Evolutionary conservation across 169 alveolate species (phyloP).

Genomic region (Besnoitia besnoiti): DNA sequence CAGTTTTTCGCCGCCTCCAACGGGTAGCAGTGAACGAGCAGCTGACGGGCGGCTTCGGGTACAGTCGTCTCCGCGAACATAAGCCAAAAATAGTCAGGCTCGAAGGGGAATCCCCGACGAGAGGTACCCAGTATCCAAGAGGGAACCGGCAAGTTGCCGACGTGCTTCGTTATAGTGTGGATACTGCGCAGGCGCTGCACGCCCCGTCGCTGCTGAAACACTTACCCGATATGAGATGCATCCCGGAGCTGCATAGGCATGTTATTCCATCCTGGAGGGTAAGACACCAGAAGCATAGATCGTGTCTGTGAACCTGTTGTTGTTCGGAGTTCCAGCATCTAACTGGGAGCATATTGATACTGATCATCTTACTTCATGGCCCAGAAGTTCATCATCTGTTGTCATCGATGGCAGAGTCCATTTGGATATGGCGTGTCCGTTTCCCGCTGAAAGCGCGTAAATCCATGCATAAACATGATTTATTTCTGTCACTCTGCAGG

Average conservation of each 20-base stretch:
- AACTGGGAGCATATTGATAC: background rate
- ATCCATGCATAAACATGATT: background rate
- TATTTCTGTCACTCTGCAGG: background rate
- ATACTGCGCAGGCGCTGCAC: no score
- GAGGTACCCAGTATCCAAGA: no score
- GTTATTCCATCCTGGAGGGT: conserved; percentile 3
- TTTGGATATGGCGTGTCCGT: background rate
- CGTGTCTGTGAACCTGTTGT: background rate
- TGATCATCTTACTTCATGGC: background rate
- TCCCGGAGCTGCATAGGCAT: background rate
- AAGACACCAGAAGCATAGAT: background rate
- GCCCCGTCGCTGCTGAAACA: no score
- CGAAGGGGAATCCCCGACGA: no score
- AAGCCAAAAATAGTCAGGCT: no score
- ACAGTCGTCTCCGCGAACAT: no score
- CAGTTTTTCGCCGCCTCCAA: background rate
- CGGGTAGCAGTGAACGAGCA: background rate
- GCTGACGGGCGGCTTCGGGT: no score
- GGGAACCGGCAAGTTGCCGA: no score
- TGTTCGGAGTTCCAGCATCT: background rate
- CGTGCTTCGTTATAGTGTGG: no score
- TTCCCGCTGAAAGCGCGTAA: background rate
- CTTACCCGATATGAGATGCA: conserved; percentile 2
- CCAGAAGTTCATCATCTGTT: conserved; percentile 11
- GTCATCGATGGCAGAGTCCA: background rate